Percentiles rank a stretch among this genome's conserved stretches.
Conservation (phyloP, 2,329 filamentous ascomycete genomes). For the Fusarium sp. region DNA sequence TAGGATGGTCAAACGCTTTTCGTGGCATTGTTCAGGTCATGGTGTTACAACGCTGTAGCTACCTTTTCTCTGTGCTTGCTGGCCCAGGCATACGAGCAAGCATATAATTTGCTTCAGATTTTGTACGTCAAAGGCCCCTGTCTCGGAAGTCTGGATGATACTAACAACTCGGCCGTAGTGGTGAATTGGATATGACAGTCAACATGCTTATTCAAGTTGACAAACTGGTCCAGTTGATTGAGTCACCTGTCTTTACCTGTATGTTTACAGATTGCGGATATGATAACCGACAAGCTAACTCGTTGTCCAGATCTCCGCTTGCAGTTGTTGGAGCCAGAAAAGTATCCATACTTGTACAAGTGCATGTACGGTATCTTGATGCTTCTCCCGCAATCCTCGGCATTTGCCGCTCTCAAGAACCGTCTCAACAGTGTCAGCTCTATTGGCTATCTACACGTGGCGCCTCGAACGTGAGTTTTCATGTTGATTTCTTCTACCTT, state of each 20-base stretch:
- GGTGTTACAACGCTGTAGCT: constrained; percentile 98
- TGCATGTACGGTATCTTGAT: constrained; percentile 97
- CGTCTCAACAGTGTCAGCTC: constrained; percentile 95
- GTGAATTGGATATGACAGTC: constrained; percentile 97
- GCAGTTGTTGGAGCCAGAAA: constrained; percentile 93
- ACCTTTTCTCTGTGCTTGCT: constrained; percentile 96
- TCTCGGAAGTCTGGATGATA: not conserved
- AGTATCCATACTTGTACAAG: constrained; percentile 94
- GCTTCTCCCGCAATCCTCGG: constrained; percentile 97
- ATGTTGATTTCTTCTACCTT: not conserved
- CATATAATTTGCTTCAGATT: constrained; percentile 93
- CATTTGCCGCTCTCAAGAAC: constrained; percentile 96
- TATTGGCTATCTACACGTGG: constrained; percentile 91
- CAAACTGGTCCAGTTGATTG: constrained; percentile 94
- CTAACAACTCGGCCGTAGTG: constrained; percentile 60
- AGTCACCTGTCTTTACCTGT: constrained; percentile 98
- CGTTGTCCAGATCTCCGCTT: constrained; percentile 77
- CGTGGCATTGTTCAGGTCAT: constrained; percentile 90
- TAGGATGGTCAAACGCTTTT: constrained; percentile 96
- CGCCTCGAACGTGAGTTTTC: constrained; percentile 71
- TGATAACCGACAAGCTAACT: not conserved
- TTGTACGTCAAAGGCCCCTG: constrained; percentile 67
- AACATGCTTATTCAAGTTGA: constrained; percentile 99
- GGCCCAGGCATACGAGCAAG: constrained; percentile 97
- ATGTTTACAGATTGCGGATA: constrained; percentile 46